phyloP scores from a whole-genome alignment of 2,329 filamentous ascomycete genomes.

The Fusarium sp. region DNA sequence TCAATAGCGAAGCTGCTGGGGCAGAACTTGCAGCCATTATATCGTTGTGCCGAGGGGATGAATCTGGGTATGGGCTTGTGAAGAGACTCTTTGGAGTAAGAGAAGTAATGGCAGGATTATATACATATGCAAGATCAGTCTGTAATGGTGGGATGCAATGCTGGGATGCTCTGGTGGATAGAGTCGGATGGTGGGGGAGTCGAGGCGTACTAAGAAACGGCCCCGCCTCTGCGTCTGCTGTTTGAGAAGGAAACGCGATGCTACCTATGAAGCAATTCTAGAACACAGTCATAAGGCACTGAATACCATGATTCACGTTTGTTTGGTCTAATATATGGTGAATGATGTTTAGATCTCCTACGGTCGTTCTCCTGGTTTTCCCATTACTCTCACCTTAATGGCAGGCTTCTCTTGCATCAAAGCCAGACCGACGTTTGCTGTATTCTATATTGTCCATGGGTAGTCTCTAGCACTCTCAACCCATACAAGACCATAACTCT shows the following conservation, averaged over 20 bases:
- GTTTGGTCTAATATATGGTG: neutral
- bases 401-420: neutral
- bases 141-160: constrained; percentile 18
- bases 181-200: constrained; percentile 38
- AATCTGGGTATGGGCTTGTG: neutral
- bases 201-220: constrained; percentile 20
- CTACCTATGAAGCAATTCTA: constrained; percentile 16
- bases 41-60: neutral
- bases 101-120: neutral
- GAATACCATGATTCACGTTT: neutral
- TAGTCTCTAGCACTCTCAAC: neutral
- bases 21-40: constrained; percentile 51
- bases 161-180: constrained; percentile 19
- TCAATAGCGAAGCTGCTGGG: constrained; percentile 79
- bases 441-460: constrained; percentile 1
- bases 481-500: neutral
- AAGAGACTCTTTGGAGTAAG: neutral
- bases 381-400: neutral
- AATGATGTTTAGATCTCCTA: neutral
- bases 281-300: neutral
- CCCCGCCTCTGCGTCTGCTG: constrained; percentile 19
- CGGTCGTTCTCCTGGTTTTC: neutral
- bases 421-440: neutral
- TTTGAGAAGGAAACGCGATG: neutral
- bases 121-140: constrained; percentile 13